Base-by-base conservation (phyloP, 208 protist species). In the Leishmania turanica region DNA sequence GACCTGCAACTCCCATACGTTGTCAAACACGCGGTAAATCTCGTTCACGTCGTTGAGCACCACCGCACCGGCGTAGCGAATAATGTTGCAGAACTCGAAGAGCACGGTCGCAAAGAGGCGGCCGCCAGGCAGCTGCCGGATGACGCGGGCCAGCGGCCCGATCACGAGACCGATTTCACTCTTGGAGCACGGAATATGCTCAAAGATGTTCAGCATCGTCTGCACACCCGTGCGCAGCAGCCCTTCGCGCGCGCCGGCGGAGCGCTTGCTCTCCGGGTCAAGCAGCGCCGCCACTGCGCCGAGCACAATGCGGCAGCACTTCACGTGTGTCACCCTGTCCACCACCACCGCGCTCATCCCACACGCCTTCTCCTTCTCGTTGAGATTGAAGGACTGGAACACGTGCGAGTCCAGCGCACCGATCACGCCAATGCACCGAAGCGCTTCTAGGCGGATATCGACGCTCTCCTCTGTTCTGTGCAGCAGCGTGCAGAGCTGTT, bases 181-280 rank as follows among this genome's bases (percentile, higher is more conserved):
- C 53, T 88, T 89, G 49, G 94, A 91, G 79, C 83, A 94, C 21
- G 90, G 89, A 75, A 92, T 94, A 9, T 80, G 81, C 73, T 94
- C 90, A 27, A 84, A 92, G 77, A 97, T 97, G 74, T 90, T 92
- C 3, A 96, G 84, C 71, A 96, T 90, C 15, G 94, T 96, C 79
- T 97, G 90, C 19, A 96, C 78, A 40, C 83, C 82, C 9, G 90
- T 88, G 8, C 88, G 87, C 21, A 96, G 68, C 47, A 95, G 77
- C 4, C 81, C 88, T 64, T 95, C 91, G n/a, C 89, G 87, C n/a
- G 80, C 82, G n/a, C 82, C 53, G 58, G 88, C 78, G 51, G 82
- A 87, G 34, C 83, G 77, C 75, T 86, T 84, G 37, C 90, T 91
- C 78, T 86, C 87, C 13, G 87, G 84, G 60, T 96, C 92, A 24